These are phyloP conservation scores for Pyricularia pennisetigena DNA, from an alignment of 2,329 filamentous ascomycete species.

Conservation along the genomic window DNA sequence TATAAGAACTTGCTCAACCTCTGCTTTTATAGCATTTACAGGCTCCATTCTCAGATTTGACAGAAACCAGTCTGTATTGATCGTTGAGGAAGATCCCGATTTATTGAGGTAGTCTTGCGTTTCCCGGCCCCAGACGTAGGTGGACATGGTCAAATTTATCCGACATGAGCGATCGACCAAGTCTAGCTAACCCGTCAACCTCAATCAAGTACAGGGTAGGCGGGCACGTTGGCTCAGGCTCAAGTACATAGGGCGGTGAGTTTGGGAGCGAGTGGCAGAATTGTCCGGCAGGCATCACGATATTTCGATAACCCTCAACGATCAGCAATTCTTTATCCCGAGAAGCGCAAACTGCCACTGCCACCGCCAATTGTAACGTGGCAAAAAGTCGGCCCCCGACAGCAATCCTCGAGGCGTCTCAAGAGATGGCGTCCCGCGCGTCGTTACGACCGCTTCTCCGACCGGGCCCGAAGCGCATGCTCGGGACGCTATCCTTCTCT, in stretches of 20 bases:
- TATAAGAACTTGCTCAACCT: too few relatives aligned
- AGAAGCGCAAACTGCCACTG: not conserved
- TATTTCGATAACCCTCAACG: not conserved
- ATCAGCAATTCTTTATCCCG: not conserved
- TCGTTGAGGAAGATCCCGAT: too few relatives aligned
- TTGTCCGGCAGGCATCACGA: not conserved
- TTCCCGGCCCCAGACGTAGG: too few relatives aligned
- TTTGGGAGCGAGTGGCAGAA: not conserved
- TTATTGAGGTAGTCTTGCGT: too few relatives aligned
- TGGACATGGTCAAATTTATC: too few relatives aligned
- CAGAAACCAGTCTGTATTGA: too few relatives aligned
- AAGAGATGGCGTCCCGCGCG: conserved; percentile 2
- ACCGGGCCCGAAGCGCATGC: conserved; percentile 1
- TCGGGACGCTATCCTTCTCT: conserved; percentile 2
- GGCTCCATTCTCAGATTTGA: too few relatives aligned
- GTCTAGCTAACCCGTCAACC: too few relatives aligned
- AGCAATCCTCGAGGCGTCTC: not conserved
- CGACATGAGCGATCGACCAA: too few relatives aligned
- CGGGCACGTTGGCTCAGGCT: too few relatives aligned
- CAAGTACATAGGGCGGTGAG: not conserved
- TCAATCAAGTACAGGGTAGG: not conserved
- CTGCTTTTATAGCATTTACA: too few relatives aligned
- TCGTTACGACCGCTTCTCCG: conserved; percentile 1
- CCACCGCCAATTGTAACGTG: not conserved
- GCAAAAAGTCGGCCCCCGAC: not conserved